A percentile compares a stretch with the other conserved stretches of the same genome.
Evolutionary conservation across 2,329 filamentous ascomycete genomes (phyloP).

Genomic region (Cladosporium velox): DNA sequence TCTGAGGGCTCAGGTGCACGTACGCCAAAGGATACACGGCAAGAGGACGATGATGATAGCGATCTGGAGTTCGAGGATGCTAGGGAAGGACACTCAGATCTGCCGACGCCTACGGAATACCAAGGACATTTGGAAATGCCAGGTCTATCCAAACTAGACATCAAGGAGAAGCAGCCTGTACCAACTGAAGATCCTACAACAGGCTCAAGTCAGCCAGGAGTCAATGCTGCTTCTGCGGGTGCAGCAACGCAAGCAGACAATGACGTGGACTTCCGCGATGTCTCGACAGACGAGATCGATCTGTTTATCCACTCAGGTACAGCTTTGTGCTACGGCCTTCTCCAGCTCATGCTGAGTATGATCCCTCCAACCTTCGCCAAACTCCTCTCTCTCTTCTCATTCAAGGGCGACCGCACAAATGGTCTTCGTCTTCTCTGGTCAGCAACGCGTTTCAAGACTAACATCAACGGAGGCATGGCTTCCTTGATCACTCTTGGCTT

Average conservation of each 20-base stretch:
- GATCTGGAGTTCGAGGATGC: conserved; percentile 61
- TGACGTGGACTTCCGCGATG: conserved; percentile 62
- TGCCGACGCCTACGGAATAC: conserved; percentile 51
- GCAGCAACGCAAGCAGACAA: conserved; percentile 36
- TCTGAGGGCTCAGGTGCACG: conserved; percentile 23
- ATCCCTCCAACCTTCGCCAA: conserved; percentile 88
- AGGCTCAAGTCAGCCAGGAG: conserved; percentile 10
- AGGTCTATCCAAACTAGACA: conserved; percentile 30
- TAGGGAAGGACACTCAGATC: conserved; percentile 50
- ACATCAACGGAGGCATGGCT: conserved; percentile 90
- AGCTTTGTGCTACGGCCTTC: conserved; percentile 85
- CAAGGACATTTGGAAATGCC: conserved; percentile 47
- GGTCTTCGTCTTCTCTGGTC: conserved; percentile 89
- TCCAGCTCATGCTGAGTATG: conserved; percentile 86
- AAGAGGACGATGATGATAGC: conserved; percentile 37
- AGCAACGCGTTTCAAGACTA: conserved; percentile 73
- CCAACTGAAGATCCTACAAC: not conserved
- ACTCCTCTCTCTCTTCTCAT: conserved; percentile 84
- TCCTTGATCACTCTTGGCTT: conserved; percentile 79
- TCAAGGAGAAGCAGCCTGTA: conserved; percentile 16
- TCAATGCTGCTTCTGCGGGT: conserved; percentile 19
- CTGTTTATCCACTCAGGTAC: conserved; percentile 85
- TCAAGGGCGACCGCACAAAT: conserved; percentile 80
- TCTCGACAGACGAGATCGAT: conserved; percentile 72
- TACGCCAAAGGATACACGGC: conserved; percentile 20